Conservation (phyloP, 106 monocot species). For the Platanthera guangdongensis region DNA sequence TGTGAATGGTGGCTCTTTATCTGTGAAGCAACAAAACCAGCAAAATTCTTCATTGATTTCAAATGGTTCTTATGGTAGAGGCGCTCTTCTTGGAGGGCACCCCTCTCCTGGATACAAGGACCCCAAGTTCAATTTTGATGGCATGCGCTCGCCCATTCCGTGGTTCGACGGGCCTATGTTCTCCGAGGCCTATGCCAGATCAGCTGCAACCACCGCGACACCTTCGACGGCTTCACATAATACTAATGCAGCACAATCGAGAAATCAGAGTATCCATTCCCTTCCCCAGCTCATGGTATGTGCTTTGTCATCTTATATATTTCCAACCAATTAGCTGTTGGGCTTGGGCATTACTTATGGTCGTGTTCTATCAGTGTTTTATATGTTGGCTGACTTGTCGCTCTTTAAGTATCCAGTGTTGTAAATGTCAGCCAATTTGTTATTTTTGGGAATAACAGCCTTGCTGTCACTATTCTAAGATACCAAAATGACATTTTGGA, state of each 20-base stretch:
- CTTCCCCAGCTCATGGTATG: constrained; percentile 47
- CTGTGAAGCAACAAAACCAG: constrained; percentile 25
- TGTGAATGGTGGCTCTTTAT: constrained; percentile 23
- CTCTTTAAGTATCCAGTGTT: too few relatives aligned
- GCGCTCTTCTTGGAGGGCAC: constrained; percentile 26
- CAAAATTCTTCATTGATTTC: constrained; percentile 33
- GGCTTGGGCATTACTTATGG: neutral
- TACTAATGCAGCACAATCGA: constrained; percentile 16
- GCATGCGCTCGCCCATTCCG: constrained; percentile 40
- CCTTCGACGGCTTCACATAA: constrained; percentile 26
- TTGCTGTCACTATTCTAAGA: too few relatives aligned
- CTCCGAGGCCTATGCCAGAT: constrained; percentile 34
- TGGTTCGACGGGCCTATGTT: constrained; percentile 50
- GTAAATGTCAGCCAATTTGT: too few relatives aligned
- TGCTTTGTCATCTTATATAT: neutral
- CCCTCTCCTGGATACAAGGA: constrained; percentile 48
- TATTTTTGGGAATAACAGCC: too few relatives aligned
- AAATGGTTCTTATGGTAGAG: constrained; percentile 46
- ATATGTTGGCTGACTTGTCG: too few relatives aligned
- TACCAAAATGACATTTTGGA: too few relatives aligned
- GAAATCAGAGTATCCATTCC: constrained; percentile 44
- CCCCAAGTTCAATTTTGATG: constrained; percentile 45
- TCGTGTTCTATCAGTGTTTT: too few relatives aligned
- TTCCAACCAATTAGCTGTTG: neutral
- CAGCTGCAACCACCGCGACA: constrained; percentile 17